Percentiles rank a stretch among this genome's conserved stretches.
Evolutionary conservation across 1,284 basidiomycete genomes (phyloP).

Genomic region (Cryptococcus jaspeensis): DNA sequence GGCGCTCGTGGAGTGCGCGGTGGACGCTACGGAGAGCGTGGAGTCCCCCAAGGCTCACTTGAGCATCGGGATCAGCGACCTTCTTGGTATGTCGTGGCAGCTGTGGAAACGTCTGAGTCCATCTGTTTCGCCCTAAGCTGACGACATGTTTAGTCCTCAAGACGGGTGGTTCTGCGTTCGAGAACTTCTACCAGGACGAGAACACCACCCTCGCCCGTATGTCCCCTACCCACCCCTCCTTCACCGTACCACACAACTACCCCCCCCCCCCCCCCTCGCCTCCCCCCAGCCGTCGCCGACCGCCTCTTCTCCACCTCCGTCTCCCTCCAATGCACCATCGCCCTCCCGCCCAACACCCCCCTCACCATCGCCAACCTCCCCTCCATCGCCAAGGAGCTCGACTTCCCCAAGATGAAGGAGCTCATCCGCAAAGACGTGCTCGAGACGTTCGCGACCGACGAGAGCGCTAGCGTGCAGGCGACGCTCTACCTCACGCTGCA

Average conservation of each 20-base stretch:
- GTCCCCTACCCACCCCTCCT: conserved; percentile 13
- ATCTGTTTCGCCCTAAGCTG: background rate
- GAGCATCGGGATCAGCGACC: conserved; percentile 68
- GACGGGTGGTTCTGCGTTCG: conserved; percentile 81
- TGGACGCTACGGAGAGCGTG: conserved; percentile 64
- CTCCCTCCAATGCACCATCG: conserved; percentile 68
- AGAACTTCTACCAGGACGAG: conserved; percentile 78
- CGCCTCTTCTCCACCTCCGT: conserved; percentile 85
- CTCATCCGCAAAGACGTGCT: conserved; percentile 68
- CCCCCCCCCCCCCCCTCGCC: background rate
- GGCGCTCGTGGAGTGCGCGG: conserved; percentile 65
- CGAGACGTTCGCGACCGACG: conserved; percentile 78
- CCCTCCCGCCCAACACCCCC: conserved; percentile 53
- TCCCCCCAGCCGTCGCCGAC: conserved; percentile 65
- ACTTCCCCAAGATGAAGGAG: conserved; percentile 57
- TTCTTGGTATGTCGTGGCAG: conserved; percentile 71
- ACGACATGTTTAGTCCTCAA: conserved; percentile 67
- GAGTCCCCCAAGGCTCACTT: conserved; percentile 58
- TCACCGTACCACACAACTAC: too few relatives aligned
- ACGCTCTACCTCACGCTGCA: conserved; percentile 88
- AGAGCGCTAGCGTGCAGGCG: conserved; percentile 90
- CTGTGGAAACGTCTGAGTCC: background rate
- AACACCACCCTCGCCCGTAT: conserved; percentile 73
- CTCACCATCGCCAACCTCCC: conserved; percentile 55
- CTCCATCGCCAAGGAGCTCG: conserved; percentile 60